Percentiles rank a stretch among this genome's conserved stretches.
Conservation (phyloP, 177 flowering plant genomes). For the Tripterygium wilfordii region DNA sequence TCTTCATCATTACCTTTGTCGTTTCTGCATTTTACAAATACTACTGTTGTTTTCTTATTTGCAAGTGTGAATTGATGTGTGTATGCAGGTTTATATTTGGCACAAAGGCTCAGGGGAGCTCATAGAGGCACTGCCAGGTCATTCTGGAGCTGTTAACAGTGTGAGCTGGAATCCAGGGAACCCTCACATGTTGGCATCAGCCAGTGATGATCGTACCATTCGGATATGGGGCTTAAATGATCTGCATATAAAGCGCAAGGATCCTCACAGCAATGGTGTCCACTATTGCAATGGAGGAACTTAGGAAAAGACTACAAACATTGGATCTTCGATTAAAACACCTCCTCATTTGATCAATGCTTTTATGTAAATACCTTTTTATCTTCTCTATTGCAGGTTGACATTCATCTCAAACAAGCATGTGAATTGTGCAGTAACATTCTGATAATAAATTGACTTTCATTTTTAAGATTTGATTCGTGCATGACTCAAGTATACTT, state of each 20-base stretch:
- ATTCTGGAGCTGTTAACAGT: slow-evolving; percentile 78
- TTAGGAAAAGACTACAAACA: slow-evolving; percentile 3
- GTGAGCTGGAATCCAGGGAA: slow-evolving; percentile 91
- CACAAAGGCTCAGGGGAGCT: slow-evolving; percentile 53
- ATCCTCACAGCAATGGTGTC: slow-evolving; percentile 19
- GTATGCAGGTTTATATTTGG: slow-evolving; percentile 66
- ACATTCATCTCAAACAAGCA: slow-evolving; percentile 22
- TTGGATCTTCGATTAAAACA: neutral
- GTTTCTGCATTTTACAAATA: too few species aligned
- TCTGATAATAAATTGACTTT: slow-evolving; percentile 14
- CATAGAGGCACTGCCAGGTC: slow-evolving; percentile 58
- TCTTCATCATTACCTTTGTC: too few species aligned
- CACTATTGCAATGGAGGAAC: slow-evolving; percentile 29
- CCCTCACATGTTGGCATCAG: slow-evolving; percentile 87
- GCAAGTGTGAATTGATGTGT: too few species aligned
- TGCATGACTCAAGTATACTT: neutral
- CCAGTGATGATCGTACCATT: slow-evolving; percentile 80
- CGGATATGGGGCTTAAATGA: slow-evolving; percentile 62
- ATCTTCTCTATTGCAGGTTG: slow-evolving; percentile 2
- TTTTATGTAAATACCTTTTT: slow-evolving; percentile 24
- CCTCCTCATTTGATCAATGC: slow-evolving; percentile 11
- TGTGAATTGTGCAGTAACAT: slow-evolving; percentile 13
- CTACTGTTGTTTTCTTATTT: too few species aligned
- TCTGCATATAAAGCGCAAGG: slow-evolving; percentile 14
- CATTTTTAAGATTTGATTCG: slow-evolving; percentile 1